A percentile compares a stretch with the other conserved stretches of the same genome.
phyloP scores from a whole-genome alignment of 768 basidiomycete species.

The Pholiota microspora region DNA sequence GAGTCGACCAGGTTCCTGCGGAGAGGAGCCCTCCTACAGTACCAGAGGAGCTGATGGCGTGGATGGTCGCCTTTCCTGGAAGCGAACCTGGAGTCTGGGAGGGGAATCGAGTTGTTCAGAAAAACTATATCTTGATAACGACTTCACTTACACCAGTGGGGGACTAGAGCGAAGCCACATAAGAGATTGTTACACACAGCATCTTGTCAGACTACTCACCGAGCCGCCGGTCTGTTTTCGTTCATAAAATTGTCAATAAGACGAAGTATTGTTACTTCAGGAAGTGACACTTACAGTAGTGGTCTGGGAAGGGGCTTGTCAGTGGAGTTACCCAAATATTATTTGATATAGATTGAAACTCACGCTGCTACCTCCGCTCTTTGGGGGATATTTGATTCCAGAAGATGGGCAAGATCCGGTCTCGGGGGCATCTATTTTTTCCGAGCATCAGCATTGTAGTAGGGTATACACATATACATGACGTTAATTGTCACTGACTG shows the following conservation, averaged over 20 bases:
- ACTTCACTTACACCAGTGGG: slow-evolving; percentile 18
- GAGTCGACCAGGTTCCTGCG: slow-evolving; percentile 57
- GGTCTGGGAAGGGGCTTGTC: background rate
- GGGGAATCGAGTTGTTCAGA: background rate
- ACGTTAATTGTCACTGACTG: slow-evolving; percentile 32
- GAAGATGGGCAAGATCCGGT: slow-evolving; percentile 49
- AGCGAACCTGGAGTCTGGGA: slow-evolving; percentile 26
- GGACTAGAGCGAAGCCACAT: background rate
- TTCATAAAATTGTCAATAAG: background rate
- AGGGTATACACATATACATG: background rate
- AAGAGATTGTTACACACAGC: background rate
- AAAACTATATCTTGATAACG: background rate
- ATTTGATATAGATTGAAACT: background rate
- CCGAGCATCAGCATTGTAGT: background rate
- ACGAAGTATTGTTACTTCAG: too few relatives aligned
- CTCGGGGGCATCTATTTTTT: slow-evolving; percentile 44
- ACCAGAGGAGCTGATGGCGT: slow-evolving; percentile 34
- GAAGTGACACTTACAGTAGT: slow-evolving; percentile 26
- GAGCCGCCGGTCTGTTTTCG: background rate
- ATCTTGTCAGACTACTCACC: background rate
- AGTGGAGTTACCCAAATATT: background rate
- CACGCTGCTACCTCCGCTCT: slow-evolving; percentile 32
- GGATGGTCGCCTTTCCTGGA: slow-evolving; percentile 47
- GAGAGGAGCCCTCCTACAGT: slow-evolving; percentile 51
- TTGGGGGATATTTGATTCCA: slow-evolving; percentile 61